phyloP scores from a whole-genome alignment of 164 flowering plant species.

The Cinnamomum chago region DNA sequence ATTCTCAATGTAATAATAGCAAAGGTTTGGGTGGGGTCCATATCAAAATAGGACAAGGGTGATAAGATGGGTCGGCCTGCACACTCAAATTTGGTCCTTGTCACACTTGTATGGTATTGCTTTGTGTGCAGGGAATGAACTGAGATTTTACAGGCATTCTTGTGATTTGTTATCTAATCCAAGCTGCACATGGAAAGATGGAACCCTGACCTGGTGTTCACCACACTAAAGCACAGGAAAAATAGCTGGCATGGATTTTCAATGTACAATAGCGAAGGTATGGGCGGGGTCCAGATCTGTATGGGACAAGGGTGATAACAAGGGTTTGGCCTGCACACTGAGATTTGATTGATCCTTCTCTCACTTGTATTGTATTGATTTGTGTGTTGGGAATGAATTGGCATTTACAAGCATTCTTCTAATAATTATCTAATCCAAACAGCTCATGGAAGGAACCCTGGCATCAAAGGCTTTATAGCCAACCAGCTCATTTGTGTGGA shows the following conservation, averaged over 20 bases:
- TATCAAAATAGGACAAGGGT: neutral
- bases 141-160: too few species aligned
- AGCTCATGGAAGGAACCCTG: too few species aligned
- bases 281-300: neutral
- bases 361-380: neutral
- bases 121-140: neutral
- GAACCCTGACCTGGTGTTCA: too few species aligned
- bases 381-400: neutral
- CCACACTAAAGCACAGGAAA: neutral
- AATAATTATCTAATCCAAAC: too few species aligned
- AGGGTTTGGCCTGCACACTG: neutral
- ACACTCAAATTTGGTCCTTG: neutral
- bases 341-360: neutral
- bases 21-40: neutral
- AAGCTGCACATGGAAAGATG: too few species aligned
- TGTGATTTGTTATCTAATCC: too few species aligned
- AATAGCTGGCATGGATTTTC: neutral
- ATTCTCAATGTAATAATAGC: neutral
- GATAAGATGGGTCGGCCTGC: neutral
- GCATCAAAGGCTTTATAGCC: too few species aligned
- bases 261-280: neutral
- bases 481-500: too few species aligned
- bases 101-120: neutral
- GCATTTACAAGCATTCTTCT: too few species aligned
- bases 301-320: neutral